Conservation (phyloP, 441 rosid genomes). For the Pelargonium citronellum region DNA sequence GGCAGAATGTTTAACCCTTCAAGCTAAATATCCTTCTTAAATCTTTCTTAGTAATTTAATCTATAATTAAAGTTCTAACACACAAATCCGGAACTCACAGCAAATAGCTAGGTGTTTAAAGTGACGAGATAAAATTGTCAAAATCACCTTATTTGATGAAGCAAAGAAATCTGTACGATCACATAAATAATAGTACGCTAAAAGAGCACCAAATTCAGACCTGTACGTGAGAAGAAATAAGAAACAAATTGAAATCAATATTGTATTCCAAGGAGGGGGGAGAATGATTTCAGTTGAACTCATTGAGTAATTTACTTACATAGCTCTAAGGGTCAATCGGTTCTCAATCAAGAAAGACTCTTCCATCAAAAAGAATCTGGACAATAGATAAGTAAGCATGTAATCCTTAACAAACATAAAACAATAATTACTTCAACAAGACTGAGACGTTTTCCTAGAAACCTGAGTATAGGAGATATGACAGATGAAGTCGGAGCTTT, state of each 20-base stretch:
- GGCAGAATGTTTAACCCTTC: neutral
- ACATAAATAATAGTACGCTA: slow-evolving; percentile 62
- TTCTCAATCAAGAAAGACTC: slow-evolving; percentile 88
- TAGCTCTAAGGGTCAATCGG: slow-evolving; percentile 73
- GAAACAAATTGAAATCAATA: neutral
- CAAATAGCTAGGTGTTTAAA: slow-evolving; percentile 11
- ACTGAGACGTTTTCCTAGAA: neutral
- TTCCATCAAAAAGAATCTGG: slow-evolving; percentile 39
- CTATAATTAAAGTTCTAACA: neutral
- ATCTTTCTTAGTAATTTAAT: neutral
- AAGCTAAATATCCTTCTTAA: neutral
- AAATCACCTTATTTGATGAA: slow-evolving; percentile 65
- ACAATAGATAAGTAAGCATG: neutral
- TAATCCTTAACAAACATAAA: neutral
- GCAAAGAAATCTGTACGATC: slow-evolving; percentile 77
- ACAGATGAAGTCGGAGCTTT: slow-evolving; percentile 47
- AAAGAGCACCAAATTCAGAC: slow-evolving; percentile 79
- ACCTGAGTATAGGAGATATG: slow-evolving; percentile 6
- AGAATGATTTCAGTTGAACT: slow-evolving; percentile 1
- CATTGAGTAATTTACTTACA: slow-evolving; percentile 40
- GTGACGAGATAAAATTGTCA: neutral
- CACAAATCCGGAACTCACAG: neutral
- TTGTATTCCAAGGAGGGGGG: neutral
- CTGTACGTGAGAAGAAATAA: slow-evolving; percentile 31
- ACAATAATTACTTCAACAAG: neutral